Base-by-base conservation (phyloP, 768 basidiomycete species). In the Tulasnella sp. region DNA sequence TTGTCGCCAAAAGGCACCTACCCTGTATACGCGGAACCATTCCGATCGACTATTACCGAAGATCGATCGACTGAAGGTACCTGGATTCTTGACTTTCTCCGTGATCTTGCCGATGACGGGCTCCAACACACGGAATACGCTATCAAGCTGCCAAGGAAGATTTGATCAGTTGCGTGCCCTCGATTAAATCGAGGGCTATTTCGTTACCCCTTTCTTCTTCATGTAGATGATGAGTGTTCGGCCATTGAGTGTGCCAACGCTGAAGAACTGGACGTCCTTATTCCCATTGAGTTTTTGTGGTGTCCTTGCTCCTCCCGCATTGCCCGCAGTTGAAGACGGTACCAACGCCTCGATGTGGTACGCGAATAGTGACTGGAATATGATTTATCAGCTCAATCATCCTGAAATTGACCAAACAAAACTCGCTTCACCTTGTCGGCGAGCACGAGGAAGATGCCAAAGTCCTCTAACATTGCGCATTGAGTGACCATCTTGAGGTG, bases 321-420 rank as follows among this genome's bases (percentile, higher is more conserved):
- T 82, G 4, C 65, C 63, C 45, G 83, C 79, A 7, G 82, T 82
- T 0, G 85, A 83, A 2, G 92, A 88, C 0, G 95, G 95, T 5
- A 98, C 93, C 30, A 99, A 79, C 0, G 94, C 93, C 71, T 99
- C 95, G 51, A 98, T 93, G 64, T 92, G 90, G 67, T 94, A 93
- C 1, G 95, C 94, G 62, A 96, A 90, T 1, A 97, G 75, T 0
- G 85, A 85, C 85, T 90, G 64, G 41, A 17, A 49, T 15, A 13
- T n/a, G 15, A n/a, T 38, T 21, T 7, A 32, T 48, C 41, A 13
- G 38, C 34, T 34, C 50, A 38, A 42, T 44, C 23, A 19, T 19
- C 23, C 26, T 8, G 24, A 38, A 24, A 13, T 3, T 3, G 32
- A 15, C 32, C n/a, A n/a, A n/a, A n/a, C 29, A 44, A 17, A 41